phyloP scores from a whole-genome alignment of 208 protist genomes.

The Phytomonas sp. region DNA sequence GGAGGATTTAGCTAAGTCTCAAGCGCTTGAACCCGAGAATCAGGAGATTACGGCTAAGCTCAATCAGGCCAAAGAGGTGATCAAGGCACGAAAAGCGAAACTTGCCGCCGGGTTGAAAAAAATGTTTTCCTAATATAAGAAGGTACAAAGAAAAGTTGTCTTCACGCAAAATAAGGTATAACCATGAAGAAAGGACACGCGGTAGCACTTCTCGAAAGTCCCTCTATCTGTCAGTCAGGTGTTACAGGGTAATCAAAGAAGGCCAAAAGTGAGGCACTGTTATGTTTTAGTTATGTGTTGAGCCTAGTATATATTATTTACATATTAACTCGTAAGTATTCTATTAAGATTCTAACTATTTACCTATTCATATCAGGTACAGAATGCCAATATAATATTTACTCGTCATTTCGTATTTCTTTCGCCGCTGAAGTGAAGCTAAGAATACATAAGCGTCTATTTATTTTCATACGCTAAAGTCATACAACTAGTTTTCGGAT shows the following conservation, averaged over 20 bases:
- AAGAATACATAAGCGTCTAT: background rate
- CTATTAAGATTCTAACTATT: slow-evolving; percentile 3
- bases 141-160: background rate
- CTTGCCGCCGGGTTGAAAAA: slow-evolving; percentile 73
- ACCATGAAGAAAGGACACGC: background rate
- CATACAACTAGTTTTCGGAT: background rate
- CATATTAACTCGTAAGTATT: background rate
- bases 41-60: slow-evolving; percentile 58
- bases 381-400: background rate
- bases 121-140: slow-evolving; percentile 62
- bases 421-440: background rate
- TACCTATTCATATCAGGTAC: background rate
- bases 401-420: slow-evolving; percentile 2
- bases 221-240: background rate
- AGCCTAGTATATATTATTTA: background rate
- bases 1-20: slow-evolving; percentile 48
- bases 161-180: background rate
- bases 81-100: slow-evolving; percentile 76
- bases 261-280: background rate
- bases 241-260: background rate
- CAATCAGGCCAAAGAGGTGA: slow-evolving; percentile 61
- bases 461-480: background rate
- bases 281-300: background rate
- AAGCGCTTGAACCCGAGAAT: slow-evolving; percentile 64
- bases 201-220: background rate